Conservation (phyloP, 2,329 filamentous ascomycete genomes). For the Aspergillus chevalieri region DNA sequence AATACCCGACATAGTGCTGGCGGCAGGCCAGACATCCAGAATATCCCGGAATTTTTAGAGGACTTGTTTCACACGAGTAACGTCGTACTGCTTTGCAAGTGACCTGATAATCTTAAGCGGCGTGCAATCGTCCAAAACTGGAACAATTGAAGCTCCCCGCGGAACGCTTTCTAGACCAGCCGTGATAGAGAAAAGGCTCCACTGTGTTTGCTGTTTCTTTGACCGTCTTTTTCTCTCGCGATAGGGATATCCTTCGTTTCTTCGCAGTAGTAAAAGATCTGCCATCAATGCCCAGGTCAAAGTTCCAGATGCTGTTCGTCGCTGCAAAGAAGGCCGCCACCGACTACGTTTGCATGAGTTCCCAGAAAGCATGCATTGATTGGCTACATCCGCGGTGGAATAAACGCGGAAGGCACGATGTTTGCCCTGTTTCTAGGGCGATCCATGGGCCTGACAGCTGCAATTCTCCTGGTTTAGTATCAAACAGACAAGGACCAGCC, state of each 20-base stretch:
- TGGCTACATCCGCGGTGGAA: conserved; percentile 10
- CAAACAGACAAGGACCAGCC: conserved; percentile 20
- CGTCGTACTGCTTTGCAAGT: conserved; percentile 28
- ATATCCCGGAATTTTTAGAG: conserved; percentile 24
- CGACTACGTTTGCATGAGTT: conserved; percentile 26
- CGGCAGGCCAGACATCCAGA: conserved; percentile 18
- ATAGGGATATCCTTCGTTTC: conserved; percentile 3
- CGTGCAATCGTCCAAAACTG: conserved; percentile 13
- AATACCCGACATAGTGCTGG: conserved; percentile 9
- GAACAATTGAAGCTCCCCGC: conserved; percentile 14
- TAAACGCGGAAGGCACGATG: conserved; percentile 15
- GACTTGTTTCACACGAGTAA: conserved; percentile 34
- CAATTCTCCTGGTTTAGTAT: conserved; percentile 9
- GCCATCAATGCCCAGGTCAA: conserved; percentile 2
- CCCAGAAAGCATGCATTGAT: conserved; percentile 15
- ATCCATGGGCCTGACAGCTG: conserved; percentile 20
- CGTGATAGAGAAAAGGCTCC: background rate
- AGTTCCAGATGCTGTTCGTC: conserved; percentile 2
- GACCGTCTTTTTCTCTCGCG: conserved; percentile 1
- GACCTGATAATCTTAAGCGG: conserved; percentile 24
- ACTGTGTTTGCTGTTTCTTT: conserved; percentile 5
- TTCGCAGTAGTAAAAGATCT: background rate
- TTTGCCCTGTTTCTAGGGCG: conserved; percentile 22
- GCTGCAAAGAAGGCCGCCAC: conserved; percentile 17
- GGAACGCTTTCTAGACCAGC: conserved; percentile 18